phyloP scores from a whole-genome alignment of 352 stramenopile species.

The Phytophthora cactorum region DNA sequence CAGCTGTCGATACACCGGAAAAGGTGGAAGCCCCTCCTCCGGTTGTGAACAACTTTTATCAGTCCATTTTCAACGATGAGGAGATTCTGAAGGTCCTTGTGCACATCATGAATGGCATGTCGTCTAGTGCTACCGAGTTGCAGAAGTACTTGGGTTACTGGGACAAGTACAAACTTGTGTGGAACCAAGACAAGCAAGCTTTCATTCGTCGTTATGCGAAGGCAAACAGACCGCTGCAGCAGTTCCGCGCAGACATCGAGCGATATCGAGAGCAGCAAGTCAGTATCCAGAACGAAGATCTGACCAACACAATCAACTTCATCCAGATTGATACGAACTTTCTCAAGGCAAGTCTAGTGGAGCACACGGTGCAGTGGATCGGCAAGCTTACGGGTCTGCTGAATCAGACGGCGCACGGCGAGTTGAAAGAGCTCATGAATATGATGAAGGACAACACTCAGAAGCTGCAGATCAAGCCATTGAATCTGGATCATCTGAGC shows the following conservation, averaged over 20 bases:
- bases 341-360: constrained; percentile 91
- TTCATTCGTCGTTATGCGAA: constrained; percentile 97
- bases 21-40: constrained; percentile 13
- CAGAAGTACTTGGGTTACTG: constrained; percentile 96
- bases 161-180: constrained; percentile 94
- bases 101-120: constrained; percentile 97
- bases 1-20: constrained; percentile 11
- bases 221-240: constrained; percentile 90
- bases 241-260: constrained; percentile 94
- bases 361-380: constrained; percentile 95
- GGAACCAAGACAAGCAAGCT: constrained; percentile 95
- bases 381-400: constrained; percentile 92
- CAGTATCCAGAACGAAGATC: constrained; percentile 92
- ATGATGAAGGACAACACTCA: constrained; percentile 91
- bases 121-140: constrained; percentile 91
- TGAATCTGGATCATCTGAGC: constrained; percentile 91
- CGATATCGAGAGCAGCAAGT: constrained; percentile 92
- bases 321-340: constrained; percentile 95
- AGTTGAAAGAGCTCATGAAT: constrained; percentile 85
- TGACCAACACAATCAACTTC: constrained; percentile 95
- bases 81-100: constrained; percentile 96
- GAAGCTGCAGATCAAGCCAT: constrained; percentile 84
- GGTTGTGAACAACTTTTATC: constrained; percentile 85
- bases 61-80: constrained; percentile 96
- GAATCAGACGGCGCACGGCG: constrained; percentile 91